These are phyloP conservation scores for Capsicum baccatum DNA, from an alignment of 257 asterid species.

Conservation along the genomic window DNA sequence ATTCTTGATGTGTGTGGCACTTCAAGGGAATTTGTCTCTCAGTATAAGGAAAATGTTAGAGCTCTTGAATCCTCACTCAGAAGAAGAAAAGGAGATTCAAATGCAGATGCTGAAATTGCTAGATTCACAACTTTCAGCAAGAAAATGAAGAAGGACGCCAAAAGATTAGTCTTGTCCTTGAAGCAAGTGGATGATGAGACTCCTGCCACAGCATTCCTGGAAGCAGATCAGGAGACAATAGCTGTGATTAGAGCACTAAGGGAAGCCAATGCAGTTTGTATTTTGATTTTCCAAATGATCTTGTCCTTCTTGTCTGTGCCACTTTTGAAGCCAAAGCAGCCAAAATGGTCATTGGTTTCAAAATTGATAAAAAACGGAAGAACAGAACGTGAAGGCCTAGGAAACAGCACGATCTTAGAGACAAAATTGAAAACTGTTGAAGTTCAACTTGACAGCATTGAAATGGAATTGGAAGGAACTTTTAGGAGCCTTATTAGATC, in stretches of 20 bases:
- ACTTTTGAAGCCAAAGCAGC: constrained; percentile 33
- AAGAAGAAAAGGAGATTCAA: constrained; percentile 39
- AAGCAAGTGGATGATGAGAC: constrained; percentile 36
- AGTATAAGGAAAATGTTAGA: constrained; percentile 35
- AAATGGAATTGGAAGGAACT: constrained; percentile 5
- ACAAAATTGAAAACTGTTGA: constrained; percentile 37
- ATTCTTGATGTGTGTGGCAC: constrained; percentile 40
- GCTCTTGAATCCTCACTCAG: constrained; percentile 40
- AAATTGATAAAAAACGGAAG: constrained; percentile 37
- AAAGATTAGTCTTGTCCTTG: constrained; percentile 22
- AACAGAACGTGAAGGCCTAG: constrained; percentile 35
- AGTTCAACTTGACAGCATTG: constrained; percentile 26
- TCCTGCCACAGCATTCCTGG: constrained; percentile 21
- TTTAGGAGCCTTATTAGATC: constrained; percentile 28
- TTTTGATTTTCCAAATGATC: constrained; percentile 32
- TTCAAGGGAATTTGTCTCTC: constrained; percentile 32
- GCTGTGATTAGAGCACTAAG: constrained; percentile 40
- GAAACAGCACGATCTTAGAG: not conserved
- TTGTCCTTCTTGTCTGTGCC: constrained; percentile 36
- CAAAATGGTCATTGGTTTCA: constrained; percentile 47
- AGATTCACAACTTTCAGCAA: constrained; percentile 32
- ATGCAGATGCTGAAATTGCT: constrained; percentile 22
- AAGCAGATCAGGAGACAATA: constrained; percentile 40
- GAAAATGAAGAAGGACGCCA: constrained; percentile 32
- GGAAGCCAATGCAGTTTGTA: constrained; percentile 36